Evolutionary conservation across 108 stramenopile genomes (phyloP), one percentile per base, ranked within the genome.

Genomic region (Skeletonema tropicum): DNA sequence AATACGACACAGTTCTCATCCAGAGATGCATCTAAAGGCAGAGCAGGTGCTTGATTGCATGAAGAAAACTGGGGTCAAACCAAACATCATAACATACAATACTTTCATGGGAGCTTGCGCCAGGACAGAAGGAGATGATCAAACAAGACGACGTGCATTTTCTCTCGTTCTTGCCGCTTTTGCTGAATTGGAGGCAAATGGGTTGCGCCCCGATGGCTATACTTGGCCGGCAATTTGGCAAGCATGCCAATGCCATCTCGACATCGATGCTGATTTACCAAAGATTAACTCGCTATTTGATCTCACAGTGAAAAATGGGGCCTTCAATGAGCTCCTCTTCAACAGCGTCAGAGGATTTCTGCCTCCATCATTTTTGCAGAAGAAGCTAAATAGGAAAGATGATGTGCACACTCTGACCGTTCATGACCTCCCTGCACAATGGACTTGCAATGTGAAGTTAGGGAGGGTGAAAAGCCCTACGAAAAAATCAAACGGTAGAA

Each of bases 31-130:
- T 45, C n/a, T 76, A 41, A 73, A 74, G 58, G 85, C 88, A 13
- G 86, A 88, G 60, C 38, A 85, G n/a, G 64, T 87, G 10, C 58
- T 91, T 52, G 62, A 82, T 35, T 69, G 75, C 35, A 86, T 89
- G 88, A 71, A 82, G 65, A 38, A 72, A 64, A 46, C 77, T 31
- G 13, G 39, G 14, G 63, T 74, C 32, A 76, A 49, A 35, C 84
- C 84, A 45, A 74, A 72, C 38, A 73, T 78, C 13, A 42, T 25
- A 10, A 77, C 84, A 3, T 85, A 85, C 67, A 85, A 85, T 66
- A 57, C 74, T 76, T 77, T 74, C 23, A 68, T 83, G 23, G 61
- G 64, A 25, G 77, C 77, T 23, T 83, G 77, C 39, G 72, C 77
- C n/a, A 74, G 46, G 41, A 66, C 62, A 7, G 48, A 57, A 49